A percentile compares a stretch with the other conserved stretches of the same genome.
These are phyloP conservation scores for Candida railenensis DNA, from an alignment of 805 yeast species.

Conservation along the genomic window DNA sequence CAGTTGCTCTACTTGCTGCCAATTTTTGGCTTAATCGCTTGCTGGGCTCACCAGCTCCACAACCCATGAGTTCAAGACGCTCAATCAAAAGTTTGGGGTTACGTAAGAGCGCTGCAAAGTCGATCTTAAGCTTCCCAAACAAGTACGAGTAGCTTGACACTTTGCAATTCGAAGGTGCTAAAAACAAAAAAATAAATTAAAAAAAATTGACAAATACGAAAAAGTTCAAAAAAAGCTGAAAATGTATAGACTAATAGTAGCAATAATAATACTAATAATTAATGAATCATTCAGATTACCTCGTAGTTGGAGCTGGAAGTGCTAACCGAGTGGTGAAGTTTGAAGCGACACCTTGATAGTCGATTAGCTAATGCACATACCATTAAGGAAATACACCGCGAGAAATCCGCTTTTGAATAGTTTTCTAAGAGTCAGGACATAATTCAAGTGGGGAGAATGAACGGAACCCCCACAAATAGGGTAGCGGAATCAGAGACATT, in stretches of 20 bases:
- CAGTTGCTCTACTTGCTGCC: conserved; percentile 14
- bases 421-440: not conserved
- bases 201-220: not conserved
- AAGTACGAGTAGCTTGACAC: conserved; percentile 28
- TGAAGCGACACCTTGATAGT: not conserved
- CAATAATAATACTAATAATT: too few relatives aligned
- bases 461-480: too few relatives aligned
- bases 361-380: not conserved
- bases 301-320: not conserved
- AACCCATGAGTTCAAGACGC: conserved; percentile 13
- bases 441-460: too few relatives aligned
- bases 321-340: not conserved
- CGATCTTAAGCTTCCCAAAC: conserved; percentile 39
- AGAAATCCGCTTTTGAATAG: not conserved
- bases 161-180: too few relatives aligned
- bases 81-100: conserved; percentile 28
- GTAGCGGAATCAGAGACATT: too few relatives aligned
- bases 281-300: not conserved
- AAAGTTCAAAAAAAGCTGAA: not conserved
- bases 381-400: not conserved
- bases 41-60: conserved; percentile 10
- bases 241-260: not conserved
- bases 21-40: conserved; percentile 19
- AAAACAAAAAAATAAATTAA: not conserved
- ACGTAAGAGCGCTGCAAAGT: conserved; percentile 31